phyloP scores from a whole-genome alignment of 495 filamentous ascomycete genomes.

The Parmelia sp. region DNA sequence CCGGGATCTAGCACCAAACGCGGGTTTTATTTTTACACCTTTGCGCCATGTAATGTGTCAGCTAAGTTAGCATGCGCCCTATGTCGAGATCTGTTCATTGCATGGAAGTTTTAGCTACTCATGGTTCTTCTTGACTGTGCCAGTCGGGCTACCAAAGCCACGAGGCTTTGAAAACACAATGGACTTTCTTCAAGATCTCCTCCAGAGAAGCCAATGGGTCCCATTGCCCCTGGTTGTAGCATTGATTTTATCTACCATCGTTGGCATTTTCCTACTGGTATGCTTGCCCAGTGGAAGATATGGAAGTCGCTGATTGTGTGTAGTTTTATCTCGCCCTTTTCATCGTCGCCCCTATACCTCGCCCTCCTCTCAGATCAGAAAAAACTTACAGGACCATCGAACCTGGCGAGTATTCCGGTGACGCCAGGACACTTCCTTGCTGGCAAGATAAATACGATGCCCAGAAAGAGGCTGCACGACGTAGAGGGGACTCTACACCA shows the following conservation, averaged over 20 bases:
- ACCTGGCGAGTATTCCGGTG: slow-evolving; percentile 54
- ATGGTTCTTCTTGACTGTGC: background rate
- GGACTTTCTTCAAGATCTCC: background rate
- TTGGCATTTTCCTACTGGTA: slow-evolving; percentile 2
- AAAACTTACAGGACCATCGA: slow-evolving; percentile 75
- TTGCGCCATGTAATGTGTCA: background rate
- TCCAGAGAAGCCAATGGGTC: background rate
- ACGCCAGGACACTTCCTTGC: slow-evolving; percentile 63
- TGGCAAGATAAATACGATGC: slow-evolving; percentile 70
- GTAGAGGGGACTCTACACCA: slow-evolving; percentile 35
- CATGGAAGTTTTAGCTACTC: background rate
- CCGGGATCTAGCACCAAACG: too few species aligned
- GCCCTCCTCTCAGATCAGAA: slow-evolving; percentile 66
- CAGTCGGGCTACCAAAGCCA: background rate
- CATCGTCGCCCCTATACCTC: slow-evolving; percentile 74
- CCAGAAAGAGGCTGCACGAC: slow-evolving; percentile 38
- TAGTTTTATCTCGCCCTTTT: slow-evolving; percentile 67
- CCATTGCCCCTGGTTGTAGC: slow-evolving; percentile 5
- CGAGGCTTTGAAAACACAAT: background rate
- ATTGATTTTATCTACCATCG: background rate
- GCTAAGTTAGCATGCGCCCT: background rate
- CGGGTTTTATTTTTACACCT: too few species aligned
- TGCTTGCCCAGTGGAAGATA: too few species aligned
- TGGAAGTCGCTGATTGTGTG: background rate
- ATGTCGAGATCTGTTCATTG: background rate